Base-by-base conservation (phyloP, 352 stramenopile genomes). In the Phytopythium vexans region DNA sequence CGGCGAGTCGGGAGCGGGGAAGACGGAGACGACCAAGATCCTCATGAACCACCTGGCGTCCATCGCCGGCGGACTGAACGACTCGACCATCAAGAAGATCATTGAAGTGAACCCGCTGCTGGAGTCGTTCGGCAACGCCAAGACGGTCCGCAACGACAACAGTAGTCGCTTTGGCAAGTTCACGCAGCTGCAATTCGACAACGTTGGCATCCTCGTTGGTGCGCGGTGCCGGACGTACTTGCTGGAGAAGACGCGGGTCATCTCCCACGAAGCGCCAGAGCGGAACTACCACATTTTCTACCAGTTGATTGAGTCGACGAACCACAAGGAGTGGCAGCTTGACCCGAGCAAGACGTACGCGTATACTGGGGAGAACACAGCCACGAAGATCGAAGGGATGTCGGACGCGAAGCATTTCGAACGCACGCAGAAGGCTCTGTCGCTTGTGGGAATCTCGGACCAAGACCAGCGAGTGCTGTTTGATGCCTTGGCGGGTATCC, bases 261-360 rank as follows among this genome's bases (percentile, higher is more conserved):
- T 97, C 32, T 88, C 91, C 34, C 95, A 99, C 64, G 91, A 95
- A 52, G 76, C 75, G 3, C 78, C 89, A 2, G 96, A 99, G 67
- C 73, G 96, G 27, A 98, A 98, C 66, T 98, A 98, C 72, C 94
- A 98, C 72, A 98, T 99, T 58, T 98, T 98, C 65, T 98, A 98
- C 66, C 85, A 98, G 59, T 61, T 88, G 32, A 48, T 91, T 5
- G 83, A 92, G 58, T 83, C 72, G 10, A 55, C 77, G 6, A 52
- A 83, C 41, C 70, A 68, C 38, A 61, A 67, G 11, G 71, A 88
- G 8, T 43, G 86, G 27, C 60, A 74, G 31, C 65, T 91, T 4
- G 74, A 92, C 35, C 9, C 62, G 5, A 41, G 56, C 21, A 86
- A 70, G 38, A 60, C 71, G 41, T 92, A 92, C 37, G 52, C 66